phyloP scores from a whole-genome alignment of 2,329 filamentous ascomycete species.

The Aurifilum marmelostoma region DNA sequence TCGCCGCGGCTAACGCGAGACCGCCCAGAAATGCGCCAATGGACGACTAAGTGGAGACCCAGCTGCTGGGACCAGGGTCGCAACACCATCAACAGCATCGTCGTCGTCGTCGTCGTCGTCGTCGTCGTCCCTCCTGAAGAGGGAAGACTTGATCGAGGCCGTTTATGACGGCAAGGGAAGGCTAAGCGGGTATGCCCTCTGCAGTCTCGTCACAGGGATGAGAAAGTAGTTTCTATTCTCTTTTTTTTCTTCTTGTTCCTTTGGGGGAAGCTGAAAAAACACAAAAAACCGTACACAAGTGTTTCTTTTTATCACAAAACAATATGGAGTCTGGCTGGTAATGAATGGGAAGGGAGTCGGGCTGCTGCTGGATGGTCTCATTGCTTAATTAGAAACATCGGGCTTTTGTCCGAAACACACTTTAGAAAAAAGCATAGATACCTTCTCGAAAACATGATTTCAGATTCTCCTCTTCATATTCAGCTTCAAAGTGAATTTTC shows the following conservation, averaged over 20 bases:
- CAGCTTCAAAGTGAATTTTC: neutral
- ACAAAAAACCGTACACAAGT: neutral
- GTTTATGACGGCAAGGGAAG: conserved; percentile 29
- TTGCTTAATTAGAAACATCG: conserved; percentile 23
- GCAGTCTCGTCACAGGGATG: conserved; percentile 25
- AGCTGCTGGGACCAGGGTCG: conserved; percentile 3
- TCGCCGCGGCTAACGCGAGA: conserved; percentile 36
- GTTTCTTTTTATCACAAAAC: neutral
- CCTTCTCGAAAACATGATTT: conserved; percentile 25
- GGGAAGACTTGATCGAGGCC: conserved; percentile 16
- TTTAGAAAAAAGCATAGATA: conserved; percentile 29
- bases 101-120: neutral
- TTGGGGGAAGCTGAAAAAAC: neutral
- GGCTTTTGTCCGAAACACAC: conserved; percentile 14
- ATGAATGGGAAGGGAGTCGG: conserved; percentile 13
- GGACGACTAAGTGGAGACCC: conserved; percentile 25
- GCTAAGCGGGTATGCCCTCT: conserved; percentile 25
- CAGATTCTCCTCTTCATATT: conserved; percentile 8
- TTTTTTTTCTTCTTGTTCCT: neutral
- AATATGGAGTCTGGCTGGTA: conserved; percentile 24
- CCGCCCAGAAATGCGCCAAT: conserved; percentile 30
- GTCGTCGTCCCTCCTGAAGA: conserved; percentile 2
- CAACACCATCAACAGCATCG: neutral
- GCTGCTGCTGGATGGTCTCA: conserved; percentile 4
- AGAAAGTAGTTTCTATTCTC: conserved; percentile 7